These are phyloP conservation scores for Candida odintsovae DNA, from an alignment of 805 yeast species.

Conservation along the genomic window DNA sequence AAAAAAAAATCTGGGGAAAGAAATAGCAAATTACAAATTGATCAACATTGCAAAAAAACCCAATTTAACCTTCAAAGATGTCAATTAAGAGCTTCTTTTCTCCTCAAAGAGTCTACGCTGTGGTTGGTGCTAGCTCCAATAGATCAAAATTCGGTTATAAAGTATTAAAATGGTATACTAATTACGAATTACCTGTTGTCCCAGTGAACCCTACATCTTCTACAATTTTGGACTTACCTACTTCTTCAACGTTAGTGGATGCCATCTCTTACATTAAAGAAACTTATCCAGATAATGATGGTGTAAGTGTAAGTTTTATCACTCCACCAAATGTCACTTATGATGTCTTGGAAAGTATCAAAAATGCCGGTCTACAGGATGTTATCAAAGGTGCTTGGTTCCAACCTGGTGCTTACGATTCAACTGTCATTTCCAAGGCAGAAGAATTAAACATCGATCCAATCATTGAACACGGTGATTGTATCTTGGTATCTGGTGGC, in stretches of 20 bases:
- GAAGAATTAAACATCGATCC: constrained; percentile 27
- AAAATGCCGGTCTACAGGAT: constrained; percentile 16
- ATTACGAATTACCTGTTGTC: constrained; percentile 48
- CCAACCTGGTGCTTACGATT: constrained; percentile 75
- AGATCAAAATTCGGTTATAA: constrained; percentile 64
- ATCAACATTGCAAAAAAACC: neutral
- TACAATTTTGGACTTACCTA: constrained; percentile 39
- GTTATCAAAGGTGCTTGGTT: constrained; percentile 64
- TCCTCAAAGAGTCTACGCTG: constrained; percentile 49
- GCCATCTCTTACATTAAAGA: constrained; percentile 21
- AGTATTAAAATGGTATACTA: constrained; percentile 62
- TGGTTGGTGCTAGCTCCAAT: constrained; percentile 67
- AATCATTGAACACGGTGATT: constrained; percentile 49
- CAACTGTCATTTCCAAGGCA: constrained; percentile 39
- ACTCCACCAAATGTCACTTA: constrained; percentile 68
- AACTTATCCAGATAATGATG: constrained; percentile 29
- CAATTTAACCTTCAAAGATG: neutral
- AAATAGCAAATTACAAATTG: neutral
- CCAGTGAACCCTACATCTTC: constrained; percentile 60
- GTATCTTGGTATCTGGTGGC: constrained; percentile 70
- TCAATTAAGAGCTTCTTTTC: constrained; percentile 43
- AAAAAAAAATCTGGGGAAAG: neutral
- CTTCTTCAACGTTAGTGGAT: constrained; percentile 28
- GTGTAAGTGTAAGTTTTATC: constrained; percentile 58
- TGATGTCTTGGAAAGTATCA: constrained; percentile 35